These are phyloP conservation scores for Solanum ossicruentum DNA, from an alignment of 257 asterid genomes.

Conservation along the genomic window DNA sequence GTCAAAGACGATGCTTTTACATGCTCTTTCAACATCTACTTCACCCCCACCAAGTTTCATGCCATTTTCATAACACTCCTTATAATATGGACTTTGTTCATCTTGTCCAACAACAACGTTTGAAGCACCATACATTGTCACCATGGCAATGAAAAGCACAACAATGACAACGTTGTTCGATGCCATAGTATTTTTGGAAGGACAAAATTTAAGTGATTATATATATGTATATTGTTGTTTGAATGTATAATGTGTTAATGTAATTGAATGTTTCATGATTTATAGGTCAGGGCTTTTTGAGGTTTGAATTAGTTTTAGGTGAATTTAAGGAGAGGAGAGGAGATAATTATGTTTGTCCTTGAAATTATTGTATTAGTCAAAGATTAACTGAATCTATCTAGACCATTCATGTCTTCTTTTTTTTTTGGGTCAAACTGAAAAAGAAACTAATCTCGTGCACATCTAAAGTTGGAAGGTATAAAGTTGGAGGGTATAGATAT, in stretches of 20 bases:
- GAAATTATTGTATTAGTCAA: neutral
- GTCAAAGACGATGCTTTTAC: neutral
- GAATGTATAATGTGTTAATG: neutral
- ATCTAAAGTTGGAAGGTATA: neutral
- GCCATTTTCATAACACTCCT: neutral
- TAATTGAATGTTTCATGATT: neutral
- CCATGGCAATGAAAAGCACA: neutral
- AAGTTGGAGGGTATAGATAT: rapidly evolving
- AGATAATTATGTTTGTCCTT: neutral
- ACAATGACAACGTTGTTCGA: neutral
- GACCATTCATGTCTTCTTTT: neutral
- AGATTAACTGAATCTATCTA: neutral
- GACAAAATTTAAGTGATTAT: neutral
- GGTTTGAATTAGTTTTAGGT: neutral
- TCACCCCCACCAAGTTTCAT: neutral
- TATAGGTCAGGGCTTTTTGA: neutral
- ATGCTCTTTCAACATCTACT: neutral
- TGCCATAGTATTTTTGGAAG: neutral
- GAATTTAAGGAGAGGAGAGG: neutral
- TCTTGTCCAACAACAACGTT: neutral
- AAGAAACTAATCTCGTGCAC: too few species aligned
- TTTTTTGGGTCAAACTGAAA: too few species aligned
- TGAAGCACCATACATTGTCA: neutral
- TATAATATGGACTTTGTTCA: neutral
- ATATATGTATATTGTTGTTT: neutral